phyloP scores from a whole-genome alignment of 1,139 yeast species.

The Casaregolazyma suthepensis region DNA sequence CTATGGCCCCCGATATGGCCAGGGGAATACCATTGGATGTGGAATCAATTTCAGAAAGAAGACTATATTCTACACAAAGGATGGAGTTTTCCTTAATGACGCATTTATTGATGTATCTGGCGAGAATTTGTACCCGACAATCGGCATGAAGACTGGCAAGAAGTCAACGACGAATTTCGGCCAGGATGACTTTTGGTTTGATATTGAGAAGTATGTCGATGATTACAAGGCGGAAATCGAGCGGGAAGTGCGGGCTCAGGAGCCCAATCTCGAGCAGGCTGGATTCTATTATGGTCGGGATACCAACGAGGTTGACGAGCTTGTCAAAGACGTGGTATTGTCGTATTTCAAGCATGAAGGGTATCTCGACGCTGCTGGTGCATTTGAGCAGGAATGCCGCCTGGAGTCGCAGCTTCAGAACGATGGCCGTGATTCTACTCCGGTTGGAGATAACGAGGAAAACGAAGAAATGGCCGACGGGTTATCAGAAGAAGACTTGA shows the following conservation, averaged over 20 bases:
- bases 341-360: constrained; percentile 74
- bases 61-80: constrained; percentile 70
- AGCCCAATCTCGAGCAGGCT: constrained; percentile 7
- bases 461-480: constrained; percentile 18
- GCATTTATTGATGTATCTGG: constrained; percentile 44
- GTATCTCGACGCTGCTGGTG: constrained; percentile 56
- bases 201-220: constrained; percentile 60
- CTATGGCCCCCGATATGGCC: constrained; percentile 45
- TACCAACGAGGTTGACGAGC: constrained; percentile 17
- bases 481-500: background rate
- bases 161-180: constrained; percentile 69
- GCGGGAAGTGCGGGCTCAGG: constrained; percentile 14
- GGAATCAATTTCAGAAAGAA: constrained; percentile 68
- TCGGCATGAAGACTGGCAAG: constrained; percentile 44
- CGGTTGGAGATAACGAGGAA: constrained; percentile 24
- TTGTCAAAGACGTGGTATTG: constrained; percentile 53
- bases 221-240: constrained; percentile 34
- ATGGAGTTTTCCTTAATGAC: constrained; percentile 59
- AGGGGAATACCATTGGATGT: constrained; percentile 70
- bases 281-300: constrained; percentile 8
- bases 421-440: constrained; percentile 16
- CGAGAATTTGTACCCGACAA: constrained; percentile 40
- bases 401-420: constrained; percentile 5
- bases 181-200: constrained; percentile 55
- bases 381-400: constrained; percentile 36